Base-by-base conservation (phyloP, 192 early-diverging fungal genomes). In the Allomyces arbusculus region DNA sequence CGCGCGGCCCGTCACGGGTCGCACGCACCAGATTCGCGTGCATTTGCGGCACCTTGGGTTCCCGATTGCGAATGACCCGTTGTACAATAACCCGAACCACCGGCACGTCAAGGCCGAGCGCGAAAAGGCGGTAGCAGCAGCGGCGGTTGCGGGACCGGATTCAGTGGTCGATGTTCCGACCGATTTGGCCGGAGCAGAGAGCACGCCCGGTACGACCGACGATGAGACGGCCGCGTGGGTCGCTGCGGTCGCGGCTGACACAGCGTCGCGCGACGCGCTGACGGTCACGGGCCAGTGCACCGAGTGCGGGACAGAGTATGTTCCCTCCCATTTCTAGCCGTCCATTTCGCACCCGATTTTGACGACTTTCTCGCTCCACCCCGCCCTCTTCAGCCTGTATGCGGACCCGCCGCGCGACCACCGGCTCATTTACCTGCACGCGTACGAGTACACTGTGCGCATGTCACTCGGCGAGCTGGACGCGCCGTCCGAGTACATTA, bases 11-110 rank as follows among this genome's bases (percentile, higher is more conserved):
- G 70, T 89, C 20, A 95, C 94, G 0, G 95, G 95, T 1, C 77
- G 95, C 28, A 96, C 94, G 14, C 95, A 98, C 66, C 95, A 98
- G 76, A 96, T 98, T 67, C 85, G 95, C 40, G 94, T 98, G 61
- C 95, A 98, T 68, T 71, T 98, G 33, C 90, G 92, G 75, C 93
- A 84, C 69, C 79, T 98, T 0, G 95, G 95, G 7, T 81, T 82
- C 64, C 92, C 94, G 1, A 95, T 98, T 64, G 90, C 87, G 23
- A 96, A 98, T 69, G 95, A 98, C 69, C 95, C 95, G 14, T 67
- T 96, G 3, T 98, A 98, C 74, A 79, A 84, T 62, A 82, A 84
- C 72, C 62, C 69, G 11, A 80, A 83, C 1, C 69, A 4, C 62
- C 72, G 44, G 3, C 25, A 50, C 24, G 68, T 71, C 3, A 55